These are phyloP conservation scores for Fusarium citri DNA, from an alignment of 2,329 filamentous ascomycete species.

Conservation along the genomic window DNA sequence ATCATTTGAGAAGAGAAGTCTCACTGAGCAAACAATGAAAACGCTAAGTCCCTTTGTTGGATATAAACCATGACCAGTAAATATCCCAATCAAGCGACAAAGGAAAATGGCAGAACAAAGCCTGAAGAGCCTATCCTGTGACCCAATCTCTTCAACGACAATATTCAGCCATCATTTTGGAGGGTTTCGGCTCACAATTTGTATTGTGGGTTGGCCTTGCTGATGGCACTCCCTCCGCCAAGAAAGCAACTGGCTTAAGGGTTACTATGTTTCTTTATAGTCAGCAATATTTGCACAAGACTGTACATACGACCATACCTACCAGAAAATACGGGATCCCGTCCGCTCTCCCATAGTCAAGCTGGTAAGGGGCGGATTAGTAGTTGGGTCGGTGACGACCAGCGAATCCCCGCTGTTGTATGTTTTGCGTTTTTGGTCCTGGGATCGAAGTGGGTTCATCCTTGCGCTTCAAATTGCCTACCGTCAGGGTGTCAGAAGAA, in stretches of 20 bases:
- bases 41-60: not conserved
- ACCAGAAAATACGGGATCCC: not conserved
- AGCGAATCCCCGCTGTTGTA: not conserved
- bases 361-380: not conserved
- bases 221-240: no score
- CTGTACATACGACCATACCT: not conserved
- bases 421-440: not conserved
- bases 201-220: not conserved
- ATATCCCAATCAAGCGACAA: not conserved
- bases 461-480: no score
- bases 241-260: not conserved
- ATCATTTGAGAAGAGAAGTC: no score
- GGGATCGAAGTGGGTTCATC: not conserved
- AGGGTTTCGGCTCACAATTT: not conserved
- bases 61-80: not conserved
- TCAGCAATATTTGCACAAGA: not conserved
- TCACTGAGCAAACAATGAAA: not conserved
- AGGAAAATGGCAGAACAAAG: not conserved
- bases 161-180: not conserved
- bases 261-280: fast-evolving
- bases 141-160: fast-evolving
- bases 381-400: not conserved
- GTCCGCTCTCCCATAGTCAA: not conserved
- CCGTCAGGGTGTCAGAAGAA: no score
- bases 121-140: not conserved